Conservation (phyloP, 2,329 filamentous ascomycete species). For the Aspergillus tubingensis region DNA sequence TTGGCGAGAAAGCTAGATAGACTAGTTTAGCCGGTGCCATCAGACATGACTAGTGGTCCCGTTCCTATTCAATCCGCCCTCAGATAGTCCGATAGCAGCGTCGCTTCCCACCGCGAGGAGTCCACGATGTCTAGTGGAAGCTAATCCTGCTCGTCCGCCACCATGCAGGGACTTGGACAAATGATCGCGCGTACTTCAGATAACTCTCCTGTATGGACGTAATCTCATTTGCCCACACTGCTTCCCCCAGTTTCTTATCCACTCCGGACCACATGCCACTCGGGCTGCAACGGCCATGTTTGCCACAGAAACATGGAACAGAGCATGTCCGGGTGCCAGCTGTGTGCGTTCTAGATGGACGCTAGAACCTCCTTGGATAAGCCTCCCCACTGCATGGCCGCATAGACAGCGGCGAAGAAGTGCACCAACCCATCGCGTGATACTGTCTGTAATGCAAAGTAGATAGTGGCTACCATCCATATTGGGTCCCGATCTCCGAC, state of each 20-base stretch:
- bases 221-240: neutral
- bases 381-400: neutral
- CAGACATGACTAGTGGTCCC: neutral
- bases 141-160: neutral
- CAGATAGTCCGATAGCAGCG: neutral
- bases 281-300: neutral
- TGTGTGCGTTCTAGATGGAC: conserved; percentile 3
- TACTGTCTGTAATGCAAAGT: neutral
- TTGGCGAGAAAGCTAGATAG: neutral
- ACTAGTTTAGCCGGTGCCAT: neutral
- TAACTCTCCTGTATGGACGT: neutral
- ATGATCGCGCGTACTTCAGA: neutral
- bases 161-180: neutral
- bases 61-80: neutral
- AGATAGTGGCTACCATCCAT: neutral
- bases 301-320: neutral
- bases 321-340: neutral
- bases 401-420: neutral
- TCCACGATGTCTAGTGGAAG: no score
- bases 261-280: neutral
- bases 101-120: neutral
- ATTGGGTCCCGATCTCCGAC: neutral
- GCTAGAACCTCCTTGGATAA: conserved; percentile 5
- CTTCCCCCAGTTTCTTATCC: neutral
- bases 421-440: neutral